Evolutionary conservation across 164 flowering plant species (phyloP).

Genomic region (Sedum album): DNA sequence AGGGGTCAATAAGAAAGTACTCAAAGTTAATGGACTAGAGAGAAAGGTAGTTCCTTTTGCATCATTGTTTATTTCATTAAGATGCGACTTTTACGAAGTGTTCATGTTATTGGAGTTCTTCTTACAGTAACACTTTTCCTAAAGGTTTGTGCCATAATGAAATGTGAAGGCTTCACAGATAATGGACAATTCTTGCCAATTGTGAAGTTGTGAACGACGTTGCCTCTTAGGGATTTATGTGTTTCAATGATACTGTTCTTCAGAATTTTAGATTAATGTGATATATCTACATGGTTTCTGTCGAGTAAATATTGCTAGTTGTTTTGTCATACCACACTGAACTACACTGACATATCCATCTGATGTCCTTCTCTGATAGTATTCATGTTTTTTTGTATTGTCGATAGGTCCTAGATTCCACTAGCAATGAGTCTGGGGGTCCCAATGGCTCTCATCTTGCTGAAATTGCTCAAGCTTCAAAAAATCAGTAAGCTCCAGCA

Average conservation of each 20-base stretch:
- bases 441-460: constrained; percentile 95
- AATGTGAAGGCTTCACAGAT: not conserved
- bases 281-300: not conserved
- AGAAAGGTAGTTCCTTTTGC: constrained; percentile 53
- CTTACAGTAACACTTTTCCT: not conserved
- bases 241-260: not conserved
- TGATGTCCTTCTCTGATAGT: not conserved
- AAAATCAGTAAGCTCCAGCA: constrained; percentile 60
- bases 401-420: constrained; percentile 91
- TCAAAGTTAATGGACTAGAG: constrained; percentile 92
- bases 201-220: not conserved
- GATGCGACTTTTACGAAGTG: not conserved
- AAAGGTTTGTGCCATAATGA: not conserved
- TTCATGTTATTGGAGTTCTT: not conserved
- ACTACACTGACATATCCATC: not conserved
- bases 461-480: constrained; percentile 90
- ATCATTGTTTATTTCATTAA: not conserved
- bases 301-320: not conserved
- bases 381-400: not conserved
- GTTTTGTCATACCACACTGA: not conserved
- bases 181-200: not conserved
- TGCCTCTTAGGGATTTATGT: not conserved
- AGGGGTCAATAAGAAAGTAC: constrained; percentile 95
- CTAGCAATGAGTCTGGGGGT: constrained; percentile 99
- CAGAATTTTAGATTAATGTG: not conserved